These are phyloP conservation scores for Aristolochia contorta DNA, from an alignment of 164 flowering plant species.

Conservation along the genomic window DNA sequence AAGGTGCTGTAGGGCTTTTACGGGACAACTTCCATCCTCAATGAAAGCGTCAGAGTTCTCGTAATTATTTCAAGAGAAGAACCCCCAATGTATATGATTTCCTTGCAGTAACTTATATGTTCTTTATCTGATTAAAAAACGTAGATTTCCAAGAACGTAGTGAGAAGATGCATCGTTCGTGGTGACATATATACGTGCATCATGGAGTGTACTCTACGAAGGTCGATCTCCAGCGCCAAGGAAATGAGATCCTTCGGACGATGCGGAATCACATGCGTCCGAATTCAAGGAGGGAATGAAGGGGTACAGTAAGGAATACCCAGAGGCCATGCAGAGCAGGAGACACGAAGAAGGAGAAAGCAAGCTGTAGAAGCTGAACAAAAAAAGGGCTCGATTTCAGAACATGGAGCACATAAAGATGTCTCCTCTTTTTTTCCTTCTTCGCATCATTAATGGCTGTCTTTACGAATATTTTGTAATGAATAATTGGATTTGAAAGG, in stretches of 20 bases:
- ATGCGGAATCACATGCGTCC: constrained; percentile 12
- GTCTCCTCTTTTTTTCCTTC: background rate
- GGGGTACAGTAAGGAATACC: too few relatives aligned
- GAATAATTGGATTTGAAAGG: background rate
- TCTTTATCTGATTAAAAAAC: too few relatives aligned
- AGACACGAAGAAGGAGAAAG: too few relatives aligned
- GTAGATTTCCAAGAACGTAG: background rate
- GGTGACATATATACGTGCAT: constrained; percentile 12
- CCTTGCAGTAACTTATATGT: too few relatives aligned
- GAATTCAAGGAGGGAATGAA: background rate
- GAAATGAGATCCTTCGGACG: constrained; percentile 6
- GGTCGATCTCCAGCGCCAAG: background rate
- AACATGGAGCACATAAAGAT: background rate
- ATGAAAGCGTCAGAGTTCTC: background rate
- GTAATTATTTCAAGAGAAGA: too few relatives aligned
- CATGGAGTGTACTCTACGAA: constrained; percentile 15
- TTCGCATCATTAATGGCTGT: background rate
- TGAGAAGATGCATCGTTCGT: constrained; percentile 3
- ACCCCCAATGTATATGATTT: too few relatives aligned
- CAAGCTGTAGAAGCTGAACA: background rate
- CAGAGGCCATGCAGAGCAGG: too few relatives aligned
- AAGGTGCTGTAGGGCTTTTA: background rate
- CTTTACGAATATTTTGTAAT: background rate
- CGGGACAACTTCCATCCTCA: background rate
- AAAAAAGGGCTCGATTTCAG: background rate